Evolutionary conservation across 306 rosid species (phyloP).

Genomic region (Cucumis sativus): Cucumber_9930_V3 NC_026655.2:24388001-24388500

Average conservation of each 20-base stretch:
- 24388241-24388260: neutral
- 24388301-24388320: neutral
- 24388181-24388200: neutral
- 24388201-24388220: neutral
- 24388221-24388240: neutral
- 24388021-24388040: too few species aligned
- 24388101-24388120: neutral
- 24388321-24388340: neutral
- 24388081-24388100: neutral
- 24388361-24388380: neutral
- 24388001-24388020: too few species aligned
- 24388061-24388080: neutral
- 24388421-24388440: neutral
- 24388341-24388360: neutral
- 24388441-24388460: constrained; percentile 2
- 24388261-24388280: neutral
- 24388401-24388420: constrained; percentile 1
- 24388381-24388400: neutral
- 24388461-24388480: neutral
- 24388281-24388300: neutral
- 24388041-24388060: too few species aligned
- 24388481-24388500: neutral
- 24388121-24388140: neutral
- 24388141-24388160: neutral
- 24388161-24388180: neutral